These are phyloP conservation scores for Penicillium sp. DNA, from an alignment of 2,329 filamentous ascomycete species.

Conservation along the genomic window DNA sequence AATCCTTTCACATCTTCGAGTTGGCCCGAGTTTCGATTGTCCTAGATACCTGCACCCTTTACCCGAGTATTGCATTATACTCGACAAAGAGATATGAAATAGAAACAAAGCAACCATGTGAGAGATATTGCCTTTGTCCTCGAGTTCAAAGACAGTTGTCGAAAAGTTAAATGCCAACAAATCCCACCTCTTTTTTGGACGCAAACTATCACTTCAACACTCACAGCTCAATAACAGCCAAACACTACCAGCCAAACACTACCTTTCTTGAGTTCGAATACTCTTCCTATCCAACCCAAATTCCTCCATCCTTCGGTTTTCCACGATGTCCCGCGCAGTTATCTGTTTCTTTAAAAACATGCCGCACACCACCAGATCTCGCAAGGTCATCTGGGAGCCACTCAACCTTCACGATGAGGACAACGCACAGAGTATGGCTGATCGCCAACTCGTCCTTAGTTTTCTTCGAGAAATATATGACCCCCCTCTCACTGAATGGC, in stretches of 20 bases:
- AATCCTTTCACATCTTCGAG: too few species aligned
- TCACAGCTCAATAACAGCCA: background rate
- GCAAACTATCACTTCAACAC: background rate
- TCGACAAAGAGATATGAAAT: too few species aligned
- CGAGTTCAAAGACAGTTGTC: background rate
- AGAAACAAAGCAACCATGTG: too few species aligned
- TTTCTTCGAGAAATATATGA: constrained; percentile 1
- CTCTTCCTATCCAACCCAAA: background rate
- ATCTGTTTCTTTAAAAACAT: background rate
- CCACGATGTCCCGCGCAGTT: background rate
- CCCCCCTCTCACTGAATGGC: background rate
- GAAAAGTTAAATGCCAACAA: background rate
- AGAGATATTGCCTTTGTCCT: background rate
- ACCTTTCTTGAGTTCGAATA: background rate
- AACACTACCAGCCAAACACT: background rate
- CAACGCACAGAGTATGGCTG: background rate
- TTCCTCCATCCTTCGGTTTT: background rate
- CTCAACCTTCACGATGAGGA: background rate
- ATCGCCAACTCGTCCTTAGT: background rate
- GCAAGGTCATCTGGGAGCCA: background rate
- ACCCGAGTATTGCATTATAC: too few species aligned
- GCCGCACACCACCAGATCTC: too few species aligned
- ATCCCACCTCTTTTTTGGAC: background rate
- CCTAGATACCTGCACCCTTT: too few species aligned
- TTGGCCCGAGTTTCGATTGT: too few species aligned